These are phyloP conservation scores for Coemansia sp. DNA, from an alignment of 192 early-diverging fungal genomes.

Conservation along the genomic window DNA sequence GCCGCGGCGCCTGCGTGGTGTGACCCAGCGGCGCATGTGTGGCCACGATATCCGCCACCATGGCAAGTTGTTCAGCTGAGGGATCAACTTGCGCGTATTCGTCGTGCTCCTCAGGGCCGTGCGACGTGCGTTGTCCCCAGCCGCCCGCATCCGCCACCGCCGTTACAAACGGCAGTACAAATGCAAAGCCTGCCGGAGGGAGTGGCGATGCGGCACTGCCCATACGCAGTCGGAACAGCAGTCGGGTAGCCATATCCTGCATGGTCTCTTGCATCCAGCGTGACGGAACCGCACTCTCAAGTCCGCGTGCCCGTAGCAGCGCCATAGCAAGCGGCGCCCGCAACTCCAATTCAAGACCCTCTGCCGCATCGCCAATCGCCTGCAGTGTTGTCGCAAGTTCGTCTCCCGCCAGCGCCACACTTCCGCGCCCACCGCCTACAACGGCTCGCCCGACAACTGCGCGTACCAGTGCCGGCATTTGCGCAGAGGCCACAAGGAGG, in stretches of 20 bases:
- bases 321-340: slow-evolving; percentile 34
- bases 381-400: slow-evolving; percentile 61
- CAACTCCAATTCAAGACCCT: slow-evolving; percentile 34
- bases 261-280: slow-evolving; percentile 37
- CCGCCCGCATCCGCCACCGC: slow-evolving; percentile 64
- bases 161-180: slow-evolving; percentile 65
- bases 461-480: slow-evolving; percentile 60
- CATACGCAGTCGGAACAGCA: slow-evolving; percentile 68
- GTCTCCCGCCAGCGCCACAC: slow-evolving; percentile 53
- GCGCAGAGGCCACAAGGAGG: slow-evolving; percentile 53
- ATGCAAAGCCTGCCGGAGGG: slow-evolving; percentile 58
- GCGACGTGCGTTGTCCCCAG: slow-evolving; percentile 48
- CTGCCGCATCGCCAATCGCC: slow-evolving; percentile 50
- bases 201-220: slow-evolving; percentile 47
- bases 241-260: slow-evolving; percentile 55
- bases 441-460: slow-evolving; percentile 56
- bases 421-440: slow-evolving; percentile 12
- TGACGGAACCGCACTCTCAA: slow-evolving; percentile 18
- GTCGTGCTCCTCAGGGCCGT: slow-evolving; percentile 40
- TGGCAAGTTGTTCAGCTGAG: slow-evolving; percentile 63
- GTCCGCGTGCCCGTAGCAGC: slow-evolving; percentile 35
- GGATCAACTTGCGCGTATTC: slow-evolving; percentile 51
- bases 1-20: slow-evolving; percentile 55
- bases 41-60: slow-evolving; percentile 62
- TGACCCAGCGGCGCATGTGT: slow-evolving; percentile 59